phyloP scores from a whole-genome alignment of 2,329 filamentous ascomycete species.

The Penicillium sclerotigenum region DNA sequence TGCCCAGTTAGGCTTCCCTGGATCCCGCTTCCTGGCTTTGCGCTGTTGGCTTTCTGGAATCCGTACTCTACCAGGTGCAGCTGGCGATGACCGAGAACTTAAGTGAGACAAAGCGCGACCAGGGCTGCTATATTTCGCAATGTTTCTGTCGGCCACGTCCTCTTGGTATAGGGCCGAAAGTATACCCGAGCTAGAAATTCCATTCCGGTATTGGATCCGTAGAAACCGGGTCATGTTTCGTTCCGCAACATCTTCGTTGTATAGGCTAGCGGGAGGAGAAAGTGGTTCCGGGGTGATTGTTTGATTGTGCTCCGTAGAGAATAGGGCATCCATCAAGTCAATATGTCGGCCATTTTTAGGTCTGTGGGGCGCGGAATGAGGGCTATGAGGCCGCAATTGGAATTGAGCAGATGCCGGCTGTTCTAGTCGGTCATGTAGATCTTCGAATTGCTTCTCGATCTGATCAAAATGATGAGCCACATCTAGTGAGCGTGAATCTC shows the following conservation, averaged over 20 bases:
- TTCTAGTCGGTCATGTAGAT: constrained; percentile 37
- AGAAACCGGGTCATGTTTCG: constrained; percentile 41
- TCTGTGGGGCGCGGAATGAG: constrained; percentile 19
- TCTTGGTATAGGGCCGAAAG: constrained; percentile 41
- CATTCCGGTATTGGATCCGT: constrained; percentile 26
- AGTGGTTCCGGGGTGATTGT: constrained; percentile 19
- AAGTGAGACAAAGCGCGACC: constrained; percentile 22
- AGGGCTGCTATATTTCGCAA: constrained; percentile 26
- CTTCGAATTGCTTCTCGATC: constrained; percentile 41
- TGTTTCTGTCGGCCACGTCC: constrained; percentile 44
- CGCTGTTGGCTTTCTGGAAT: constrained; percentile 12
- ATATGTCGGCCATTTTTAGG: constrained; percentile 34
- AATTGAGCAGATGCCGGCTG: constrained; percentile 29
- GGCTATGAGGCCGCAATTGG: constrained; percentile 24
- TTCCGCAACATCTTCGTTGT: constrained; percentile 46
- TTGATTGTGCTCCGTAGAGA: constrained; percentile 33
- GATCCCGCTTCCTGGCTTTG: constrained; percentile 8
- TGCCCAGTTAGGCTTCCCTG: constrained; percentile 18
- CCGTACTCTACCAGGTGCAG: constrained; percentile 19
- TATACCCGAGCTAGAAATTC: constrained; percentile 30
- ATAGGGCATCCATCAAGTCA: constrained; percentile 42
- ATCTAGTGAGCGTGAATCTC: constrained; percentile 21
- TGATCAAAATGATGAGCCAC: constrained; percentile 35
- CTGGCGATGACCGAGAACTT: constrained; percentile 20
- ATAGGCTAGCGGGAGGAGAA: constrained; percentile 35